These are phyloP conservation scores for Cryptosporidium baileyi DNA, from an alignment of 169 alveolate genomes.

Conservation along the genomic window DNA sequence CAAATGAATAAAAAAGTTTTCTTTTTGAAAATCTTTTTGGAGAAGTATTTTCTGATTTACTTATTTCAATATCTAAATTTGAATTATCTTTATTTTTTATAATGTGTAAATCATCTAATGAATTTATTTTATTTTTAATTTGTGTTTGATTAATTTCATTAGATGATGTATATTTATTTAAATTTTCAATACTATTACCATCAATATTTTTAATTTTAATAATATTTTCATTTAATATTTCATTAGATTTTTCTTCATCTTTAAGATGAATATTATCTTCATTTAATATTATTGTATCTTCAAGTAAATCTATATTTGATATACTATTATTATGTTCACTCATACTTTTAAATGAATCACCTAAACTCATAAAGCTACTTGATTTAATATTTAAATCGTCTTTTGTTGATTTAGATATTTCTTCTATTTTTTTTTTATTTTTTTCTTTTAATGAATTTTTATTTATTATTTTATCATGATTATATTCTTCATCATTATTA, in stretches of 20 bases:
- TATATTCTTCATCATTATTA: background rate
- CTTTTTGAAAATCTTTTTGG: conserved; percentile 24
- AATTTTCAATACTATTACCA: background rate
- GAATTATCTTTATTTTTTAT: background rate
- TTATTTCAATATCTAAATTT: background rate
- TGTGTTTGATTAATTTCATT: background rate
- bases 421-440: background rate
- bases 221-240: background rate
- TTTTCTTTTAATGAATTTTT: background rate
- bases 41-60: conserved; percentile 2
- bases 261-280: background rate
- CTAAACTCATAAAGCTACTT: conserved; percentile 33
- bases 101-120: conserved; percentile 1
- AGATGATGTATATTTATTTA: background rate
- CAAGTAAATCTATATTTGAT: background rate
- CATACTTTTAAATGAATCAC: conserved; percentile 35
- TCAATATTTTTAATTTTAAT: background rate
- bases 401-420: background rate
- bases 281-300: background rate
- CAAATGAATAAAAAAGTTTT: conserved; percentile 25
- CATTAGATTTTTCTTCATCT: background rate
- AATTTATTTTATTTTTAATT: background rate
- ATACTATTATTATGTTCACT: conserved; percentile 27
- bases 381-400: background rate
- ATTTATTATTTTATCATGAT: background rate